Conservation (phyloP, 805 yeast species). For the Naumovozyma dairenensis region DNA sequence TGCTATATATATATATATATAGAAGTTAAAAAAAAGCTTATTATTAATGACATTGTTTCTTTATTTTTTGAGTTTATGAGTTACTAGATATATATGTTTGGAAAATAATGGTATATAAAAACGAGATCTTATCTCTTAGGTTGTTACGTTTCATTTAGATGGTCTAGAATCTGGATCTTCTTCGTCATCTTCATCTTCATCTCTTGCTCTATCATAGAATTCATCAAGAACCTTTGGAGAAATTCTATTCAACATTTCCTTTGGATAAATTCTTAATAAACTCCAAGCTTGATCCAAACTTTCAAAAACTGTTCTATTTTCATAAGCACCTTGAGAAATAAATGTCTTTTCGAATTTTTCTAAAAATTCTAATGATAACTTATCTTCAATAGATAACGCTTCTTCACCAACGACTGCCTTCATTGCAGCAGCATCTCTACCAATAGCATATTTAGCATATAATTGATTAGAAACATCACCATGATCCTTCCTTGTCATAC, state of each 20-base stretch:
- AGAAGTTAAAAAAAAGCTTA: constrained; percentile 3
- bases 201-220: constrained; percentile 85
- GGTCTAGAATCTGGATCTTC: constrained; percentile 15
- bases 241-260: constrained; percentile 96
- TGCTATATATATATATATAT: too few species aligned
- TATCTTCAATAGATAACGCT: constrained; percentile 95
- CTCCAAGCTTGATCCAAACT: constrained; percentile 98
- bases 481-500: constrained; percentile 99
- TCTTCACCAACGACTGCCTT: constrained; percentile 99
- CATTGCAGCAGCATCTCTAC: constrained; percentile 99
- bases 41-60: constrained; percentile 1
- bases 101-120: constrained; percentile 9
- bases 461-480: constrained; percentile 99
- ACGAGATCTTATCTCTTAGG: constrained; percentile 22
- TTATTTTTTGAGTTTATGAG: neutral
- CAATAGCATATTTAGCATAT: constrained; percentile 98
- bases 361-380: constrained; percentile 90
- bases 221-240: constrained; percentile 94
- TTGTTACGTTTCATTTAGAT: too few species aligned
- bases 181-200: constrained; percentile 45
- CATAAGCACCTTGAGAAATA: constrained; percentile 94
- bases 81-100: neutral
- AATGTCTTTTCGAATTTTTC: constrained; percentile 96
- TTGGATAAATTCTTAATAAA: constrained; percentile 94
- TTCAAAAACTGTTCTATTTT: constrained; percentile 88